Evolutionary conservation across 176 grass and related monocot genomes (phyloP), one percentile per base, ranked within the genome.

Genomic region (Puya raimondii): DNA sequence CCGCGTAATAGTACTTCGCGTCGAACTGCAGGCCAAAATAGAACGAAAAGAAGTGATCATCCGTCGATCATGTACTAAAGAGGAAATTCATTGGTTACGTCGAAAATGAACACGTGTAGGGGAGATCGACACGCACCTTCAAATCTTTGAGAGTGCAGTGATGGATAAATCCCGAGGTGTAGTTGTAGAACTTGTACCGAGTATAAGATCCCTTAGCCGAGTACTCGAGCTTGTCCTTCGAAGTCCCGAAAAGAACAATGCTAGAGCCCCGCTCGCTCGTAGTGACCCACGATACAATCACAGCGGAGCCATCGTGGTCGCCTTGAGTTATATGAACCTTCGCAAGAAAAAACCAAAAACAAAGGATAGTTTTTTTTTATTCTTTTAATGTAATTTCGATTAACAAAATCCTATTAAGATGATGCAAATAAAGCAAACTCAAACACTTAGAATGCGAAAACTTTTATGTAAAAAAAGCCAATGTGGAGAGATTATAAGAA

Each of bases 81-180:
- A 42, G 33, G 33, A 42, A 42, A 42, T 42, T 42, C 33, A 1
- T 7, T 7, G 33, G 33, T 42, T 42, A 42, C 4, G 33, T 42
- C 33, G 33, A 42, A 42, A 42, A 42, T 4, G 6, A 42, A 42
- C 4, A 5, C 33, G 6, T 42, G 33, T 42, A 7, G 4, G 33
- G 33, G 33, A 42, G 33, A 42, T 42, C 4, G 33, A 42, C 0
- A 4, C 6, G 6, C 74, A 91, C 92, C 88, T 96, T 75, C 48
- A 96, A 78, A 11, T 89, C 76, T 66, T 68, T 82, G 2, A 96
- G 69, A 22, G 85, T 88, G 81, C 77, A 91, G 29, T 96, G 91
- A 50, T 96, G 91, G 63, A 96, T 96, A 70, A 88, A 91, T 59
- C 91, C 91, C 3, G 91, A 91, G n/a, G 88, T 96, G 33, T 96